These are phyloP conservation scores for Anastatica hierochuntica DNA, from an alignment of 345 rosid species.

Conservation along the genomic window DNA sequence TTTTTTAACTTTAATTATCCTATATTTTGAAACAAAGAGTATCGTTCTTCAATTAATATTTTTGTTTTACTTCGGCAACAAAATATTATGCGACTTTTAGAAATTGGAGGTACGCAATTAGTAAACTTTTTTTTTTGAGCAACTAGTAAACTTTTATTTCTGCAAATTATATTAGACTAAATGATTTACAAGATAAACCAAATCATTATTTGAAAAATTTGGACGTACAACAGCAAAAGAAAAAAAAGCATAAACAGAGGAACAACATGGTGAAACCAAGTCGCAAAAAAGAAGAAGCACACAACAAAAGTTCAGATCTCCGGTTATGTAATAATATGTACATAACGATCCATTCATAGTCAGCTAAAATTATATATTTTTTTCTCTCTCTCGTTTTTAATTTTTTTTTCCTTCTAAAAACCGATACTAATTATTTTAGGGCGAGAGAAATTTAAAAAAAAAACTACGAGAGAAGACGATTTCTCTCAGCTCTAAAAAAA, in stretches of 20 bases:
- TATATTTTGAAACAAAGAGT: too few species aligned
- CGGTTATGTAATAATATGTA: conserved; percentile 30
- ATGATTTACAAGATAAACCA: too few species aligned
- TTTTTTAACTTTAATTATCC: too few species aligned
- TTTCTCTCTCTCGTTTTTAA: conserved; percentile 7
- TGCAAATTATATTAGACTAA: too few species aligned
- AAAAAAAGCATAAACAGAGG: background rate
- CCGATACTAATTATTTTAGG: conserved; percentile 7
- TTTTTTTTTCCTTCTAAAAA: conserved; percentile 9
- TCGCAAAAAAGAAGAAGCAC: conserved; percentile 23
- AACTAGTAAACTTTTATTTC: too few species aligned
- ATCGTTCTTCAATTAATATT: too few species aligned
- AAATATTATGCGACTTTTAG: too few species aligned
- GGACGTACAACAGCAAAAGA: background rate
- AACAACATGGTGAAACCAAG: conserved; percentile 29
- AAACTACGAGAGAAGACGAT: conserved; percentile 1
- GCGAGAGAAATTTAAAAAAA: background rate
- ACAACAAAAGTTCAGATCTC: conserved; percentile 25
- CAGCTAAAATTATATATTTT: conserved; percentile 20
- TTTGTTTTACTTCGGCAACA: too few species aligned
- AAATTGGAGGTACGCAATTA: too few species aligned
- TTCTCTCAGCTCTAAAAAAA: conserved; percentile 12
- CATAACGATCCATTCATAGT: conserved; percentile 29
- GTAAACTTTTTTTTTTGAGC: too few species aligned
- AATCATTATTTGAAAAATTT: conserved; percentile 18